These are phyloP conservation scores for Trametes sanguinea DNA, from an alignment of 768 basidiomycete genomes.

Conservation along the genomic window DNA sequence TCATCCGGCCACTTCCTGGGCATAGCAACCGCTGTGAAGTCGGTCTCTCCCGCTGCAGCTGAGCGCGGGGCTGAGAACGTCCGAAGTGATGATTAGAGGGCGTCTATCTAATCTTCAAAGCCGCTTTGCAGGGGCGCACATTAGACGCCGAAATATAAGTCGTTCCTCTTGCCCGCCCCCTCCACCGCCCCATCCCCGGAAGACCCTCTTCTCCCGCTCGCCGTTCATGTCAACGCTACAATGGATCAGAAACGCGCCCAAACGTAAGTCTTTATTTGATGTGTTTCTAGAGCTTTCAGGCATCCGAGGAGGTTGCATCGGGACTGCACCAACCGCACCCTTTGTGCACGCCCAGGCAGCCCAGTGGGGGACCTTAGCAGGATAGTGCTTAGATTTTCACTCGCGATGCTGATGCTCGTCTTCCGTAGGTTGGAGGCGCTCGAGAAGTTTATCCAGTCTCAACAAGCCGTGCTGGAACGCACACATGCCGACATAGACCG, in stretches of 20 bases:
- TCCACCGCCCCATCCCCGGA: background rate
- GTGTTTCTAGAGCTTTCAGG: no score
- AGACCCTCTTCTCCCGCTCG: background rate
- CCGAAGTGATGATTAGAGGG: background rate
- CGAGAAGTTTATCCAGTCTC: slow-evolving; percentile 61
- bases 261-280: slow-evolving; percentile 1
- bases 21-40: no score
- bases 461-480: slow-evolving; percentile 57
- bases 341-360: no score
- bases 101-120: slow-evolving; percentile 2
- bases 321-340: no score
- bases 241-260: slow-evolving; percentile 19
- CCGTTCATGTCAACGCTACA: slow-evolving; percentile 15
- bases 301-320: no score
- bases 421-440: slow-evolving; percentile 60
- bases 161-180: background rate
- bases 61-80: no score
- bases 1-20: no score
- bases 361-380: no score
- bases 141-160: slow-evolving; percentile 5
- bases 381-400: no score
- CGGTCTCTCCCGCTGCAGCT: no score
- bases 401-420: background rate
- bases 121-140: background rate
- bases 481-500: slow-evolving; percentile 65